Conservation (phyloP, 1,284 basidiomycete species). For the Marasmius tenuissimus region DNA sequence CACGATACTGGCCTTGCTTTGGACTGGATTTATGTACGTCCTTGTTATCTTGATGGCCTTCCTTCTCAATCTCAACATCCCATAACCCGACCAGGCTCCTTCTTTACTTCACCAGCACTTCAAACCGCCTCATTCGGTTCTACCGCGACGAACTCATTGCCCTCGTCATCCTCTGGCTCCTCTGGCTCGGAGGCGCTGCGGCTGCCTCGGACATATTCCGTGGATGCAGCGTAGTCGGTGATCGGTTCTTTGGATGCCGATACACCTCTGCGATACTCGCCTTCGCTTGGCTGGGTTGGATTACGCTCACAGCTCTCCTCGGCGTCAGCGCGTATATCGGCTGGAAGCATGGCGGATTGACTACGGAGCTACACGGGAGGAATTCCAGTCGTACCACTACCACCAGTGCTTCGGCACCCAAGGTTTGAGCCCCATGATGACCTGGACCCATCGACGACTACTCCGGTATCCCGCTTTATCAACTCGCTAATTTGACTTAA, state of each 20-base stretch:
- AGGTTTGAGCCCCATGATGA: too few relatives aligned
- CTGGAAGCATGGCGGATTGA: background rate
- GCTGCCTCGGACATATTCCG: background rate
- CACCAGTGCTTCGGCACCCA: too few relatives aligned
- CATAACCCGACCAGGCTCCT: background rate
- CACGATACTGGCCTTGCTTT: constrained; percentile 7
- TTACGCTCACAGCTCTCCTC: background rate
- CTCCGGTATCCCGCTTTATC: too few relatives aligned
- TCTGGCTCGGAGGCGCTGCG: background rate
- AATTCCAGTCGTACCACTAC: background rate
- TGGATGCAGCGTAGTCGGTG: background rate
- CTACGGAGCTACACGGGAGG: background rate
- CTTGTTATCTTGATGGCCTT: background rate
- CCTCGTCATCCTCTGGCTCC: background rate
- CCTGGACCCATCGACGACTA: too few relatives aligned
- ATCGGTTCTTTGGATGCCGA: constrained; percentile 4
- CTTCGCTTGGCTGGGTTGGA: constrained; percentile 10
- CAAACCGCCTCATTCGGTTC: background rate
- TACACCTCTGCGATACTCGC: constrained; percentile 2
- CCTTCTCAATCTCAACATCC: background rate
- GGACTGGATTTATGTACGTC: constrained; percentile 9
- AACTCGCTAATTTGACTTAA: too few relatives aligned
- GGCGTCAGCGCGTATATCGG: background rate
- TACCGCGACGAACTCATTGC: background rate
- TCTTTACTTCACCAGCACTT: background rate